Base-by-base conservation (phyloP, 495 filamentous ascomycete genomes). In the Rusavskia elegans region DNA sequence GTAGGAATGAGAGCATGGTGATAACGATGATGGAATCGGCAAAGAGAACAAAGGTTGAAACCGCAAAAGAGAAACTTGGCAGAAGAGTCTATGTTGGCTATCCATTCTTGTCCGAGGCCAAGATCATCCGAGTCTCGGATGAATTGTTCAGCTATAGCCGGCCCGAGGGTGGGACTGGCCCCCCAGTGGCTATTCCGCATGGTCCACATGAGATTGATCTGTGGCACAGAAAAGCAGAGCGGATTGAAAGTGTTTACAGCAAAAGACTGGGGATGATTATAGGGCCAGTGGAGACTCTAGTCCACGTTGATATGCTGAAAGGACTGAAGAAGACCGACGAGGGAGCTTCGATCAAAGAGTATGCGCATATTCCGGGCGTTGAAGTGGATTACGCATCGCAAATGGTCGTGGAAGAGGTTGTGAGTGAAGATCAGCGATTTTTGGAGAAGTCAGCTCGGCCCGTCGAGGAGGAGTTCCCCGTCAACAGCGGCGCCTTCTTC, bases 1-100 rank as follows among this genome's bases (percentile, higher is more conserved):
- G 87, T 61, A 82, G 89, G 49, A 96, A 97, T 58, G 87, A 96
- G 71, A 97, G 89, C 61, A 93, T 96, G 85, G 77, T 96, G 14
- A 74, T 97, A 53, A 94, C 84, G 13, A 68, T 97, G 29, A 65
- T 82, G 37, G 83, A 90, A 51, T 76, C 83, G 8, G 87, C 87
- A 49, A 69, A 68, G 54, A 77, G 81, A 20, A 81, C 83, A 39
- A 85, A 75, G 56, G 72, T 82, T 36, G 81, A 84, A 56, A 63
- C 74, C 44, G 88, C 89, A 4, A 87, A 87, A 61, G 63, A 68
- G 55, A 89, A 86, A 57, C 75, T 99, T 46, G 89, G 89, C 42
- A 74, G 87, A 61, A 81, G 80, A 61, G 87, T 93, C 49, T 85
- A 88, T 64, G 86, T 97, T 54, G 93, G 93, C 50, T 99, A 93